Conservation (phyloP, 257 asterid species). For the Perilla frutescens region DNA sequence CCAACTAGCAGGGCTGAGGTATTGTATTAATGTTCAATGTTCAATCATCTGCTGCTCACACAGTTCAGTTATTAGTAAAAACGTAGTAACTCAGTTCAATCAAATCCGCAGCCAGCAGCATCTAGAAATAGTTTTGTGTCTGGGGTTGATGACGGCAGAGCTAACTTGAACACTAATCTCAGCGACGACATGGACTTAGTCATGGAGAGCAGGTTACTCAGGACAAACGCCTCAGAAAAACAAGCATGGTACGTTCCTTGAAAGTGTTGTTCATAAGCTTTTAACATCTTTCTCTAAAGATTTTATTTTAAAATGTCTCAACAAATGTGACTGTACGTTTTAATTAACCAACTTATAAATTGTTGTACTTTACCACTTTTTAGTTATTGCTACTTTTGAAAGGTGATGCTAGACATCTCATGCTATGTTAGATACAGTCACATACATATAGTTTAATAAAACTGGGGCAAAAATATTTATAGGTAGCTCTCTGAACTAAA, state of each 20-base stretch:
- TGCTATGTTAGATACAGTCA: too few relatives aligned
- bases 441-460: too few relatives aligned
- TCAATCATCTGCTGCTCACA: neutral
- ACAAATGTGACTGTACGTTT: too few relatives aligned
- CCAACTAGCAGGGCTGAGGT: conserved; percentile 86
- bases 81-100: neutral
- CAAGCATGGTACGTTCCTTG: conserved; percentile 74
- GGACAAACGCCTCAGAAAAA: conserved; percentile 71
- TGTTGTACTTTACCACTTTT: too few relatives aligned
- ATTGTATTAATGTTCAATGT: neutral
- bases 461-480: neutral
- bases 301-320: neutral
- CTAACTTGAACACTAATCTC: conserved; percentile 35
- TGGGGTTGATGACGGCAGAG: conserved; percentile 58
- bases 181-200: conserved; percentile 49
- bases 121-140: conserved; percentile 80
- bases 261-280: neutral
- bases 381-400: too few relatives aligned
- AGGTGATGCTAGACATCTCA: too few relatives aligned
- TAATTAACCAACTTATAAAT: too few relatives aligned
- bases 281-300: neutral
- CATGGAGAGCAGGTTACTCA: conserved; percentile 62
- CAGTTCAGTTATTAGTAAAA: neutral
- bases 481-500: too few relatives aligned
- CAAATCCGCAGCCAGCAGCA: conserved; percentile 66